Evolutionary conservation across 2,329 filamentous ascomycete species (phyloP), one percentile per base, ranked within the genome.

Genomic region (Graphilbum sp.): DNA sequence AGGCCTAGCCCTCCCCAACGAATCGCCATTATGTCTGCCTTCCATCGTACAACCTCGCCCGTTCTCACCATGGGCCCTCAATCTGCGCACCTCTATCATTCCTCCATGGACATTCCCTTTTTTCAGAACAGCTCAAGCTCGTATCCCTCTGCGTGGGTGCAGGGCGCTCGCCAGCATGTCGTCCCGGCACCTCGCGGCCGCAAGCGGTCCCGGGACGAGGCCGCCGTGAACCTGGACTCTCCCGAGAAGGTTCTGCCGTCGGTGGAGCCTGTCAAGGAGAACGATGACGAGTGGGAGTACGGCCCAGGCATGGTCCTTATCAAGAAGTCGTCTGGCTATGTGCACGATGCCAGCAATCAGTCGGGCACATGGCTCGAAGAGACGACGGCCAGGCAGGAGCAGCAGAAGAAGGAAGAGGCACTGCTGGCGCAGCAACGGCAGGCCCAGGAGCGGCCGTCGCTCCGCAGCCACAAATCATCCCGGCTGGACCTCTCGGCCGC

Each of bases 151-250:
- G 43, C 55, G 40, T 55, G 55, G 50, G 47, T 53, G 19, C 53
- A 52, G 32, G 46, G 53, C 17, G 43, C 50, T 29, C 44, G 49
- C 19, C 45, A 51, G 15, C 37, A 39, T 37, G n/a, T 32, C 10
- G 18, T 36, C 47, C 41, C 34, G 47, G 50, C 30, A 50, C 71
- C 72, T 47, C 44, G 48, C 15, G 77, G 80, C 47, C 75, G 79
- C 53, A 87, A 87, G 61, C 76, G 81, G 48, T 83, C 79, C 44
- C 71, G 80, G 52, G 77, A 82, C 50, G 80, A 87, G 55, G 78
- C 80, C 40, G 66, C 67, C 20, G 61, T 67, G 45, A 81, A 83
- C 49, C 72, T 82, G 38, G 70, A 76, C 47, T 66, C 74, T 5
- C 56, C 56, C 3, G 55, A 51, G 58, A 75, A 50, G 67, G 69